Evolutionary conservation across 352 stramenopile species (phyloP).

Genomic region (Pythium folliculosum): DNA sequence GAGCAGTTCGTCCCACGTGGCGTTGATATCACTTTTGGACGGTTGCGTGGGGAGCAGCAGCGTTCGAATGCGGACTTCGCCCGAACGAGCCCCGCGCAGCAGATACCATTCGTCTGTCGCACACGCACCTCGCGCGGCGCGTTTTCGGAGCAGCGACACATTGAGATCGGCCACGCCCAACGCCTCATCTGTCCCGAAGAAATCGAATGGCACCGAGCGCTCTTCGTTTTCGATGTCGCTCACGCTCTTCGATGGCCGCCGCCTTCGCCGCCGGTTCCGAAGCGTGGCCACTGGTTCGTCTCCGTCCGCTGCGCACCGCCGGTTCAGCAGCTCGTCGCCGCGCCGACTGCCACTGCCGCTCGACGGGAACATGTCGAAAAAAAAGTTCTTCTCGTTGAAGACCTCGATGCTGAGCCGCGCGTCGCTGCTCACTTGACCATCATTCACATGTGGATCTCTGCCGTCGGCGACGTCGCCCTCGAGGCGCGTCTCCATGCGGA

Average conservation of each 20-base stretch:
- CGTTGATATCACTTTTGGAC: constrained; percentile 24
- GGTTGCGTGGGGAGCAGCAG: constrained; percentile 37
- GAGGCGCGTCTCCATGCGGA: constrained; percentile 34
- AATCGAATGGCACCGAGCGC: background rate
- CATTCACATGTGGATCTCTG: too few relatives aligned
- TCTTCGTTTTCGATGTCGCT: background rate
- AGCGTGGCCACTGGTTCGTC: background rate
- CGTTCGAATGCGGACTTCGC: constrained; percentile 69
- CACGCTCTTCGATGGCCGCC: background rate
- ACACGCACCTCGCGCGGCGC: constrained; percentile 21
- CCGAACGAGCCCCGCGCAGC: constrained; percentile 46
- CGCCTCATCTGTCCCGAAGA: constrained; percentile 38
- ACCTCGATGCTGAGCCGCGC: constrained; percentile 44
- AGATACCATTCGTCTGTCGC: constrained; percentile 69
- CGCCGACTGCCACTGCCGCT: constrained; percentile 8
- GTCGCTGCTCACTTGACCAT: background rate
- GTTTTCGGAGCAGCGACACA: constrained; percentile 37
- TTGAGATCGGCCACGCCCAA: constrained; percentile 61
- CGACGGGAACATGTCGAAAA: constrained; percentile 85
- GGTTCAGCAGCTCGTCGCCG: background rate
- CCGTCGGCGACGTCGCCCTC: background rate
- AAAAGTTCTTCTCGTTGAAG: constrained; percentile 78
- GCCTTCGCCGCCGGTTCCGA: background rate
- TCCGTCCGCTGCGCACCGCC: background rate
- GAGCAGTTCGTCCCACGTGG: constrained; percentile 44